A percentile compares a stretch with the other conserved stretches of the same genome.
Evolutionary conservation across 805 yeast species (phyloP).

Genomic region (Lachancea sp.): DNA sequence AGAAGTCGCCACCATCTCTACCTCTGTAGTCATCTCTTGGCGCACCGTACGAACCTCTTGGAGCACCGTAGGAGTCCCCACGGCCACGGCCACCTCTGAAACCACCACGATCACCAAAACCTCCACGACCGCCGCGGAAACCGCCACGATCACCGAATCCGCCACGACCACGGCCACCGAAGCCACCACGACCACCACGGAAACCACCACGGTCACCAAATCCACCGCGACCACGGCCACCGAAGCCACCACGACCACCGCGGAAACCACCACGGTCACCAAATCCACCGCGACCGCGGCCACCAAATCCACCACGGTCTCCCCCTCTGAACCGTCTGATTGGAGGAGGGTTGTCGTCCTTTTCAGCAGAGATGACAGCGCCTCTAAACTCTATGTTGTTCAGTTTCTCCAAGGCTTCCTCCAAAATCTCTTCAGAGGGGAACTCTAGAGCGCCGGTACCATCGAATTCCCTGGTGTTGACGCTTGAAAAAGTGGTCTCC

Average conservation of each 20-base stretch:
- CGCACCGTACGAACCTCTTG: conserved; percentile 28
- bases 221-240: conserved; percentile 37
- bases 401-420: conserved; percentile 63
- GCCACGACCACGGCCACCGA: conserved; percentile 33
- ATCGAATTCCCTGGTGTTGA: conserved; percentile 40
- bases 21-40: conserved; percentile 44
- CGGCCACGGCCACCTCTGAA: conserved; percentile 20
- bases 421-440: conserved; percentile 65
- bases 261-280: conserved; percentile 37
- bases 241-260: conserved; percentile 39
- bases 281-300: conserved; percentile 38
- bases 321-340: conserved; percentile 45
- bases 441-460: conserved; percentile 44
- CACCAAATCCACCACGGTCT: conserved; percentile 37
- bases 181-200: conserved; percentile 35
- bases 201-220: conserved; percentile 35
- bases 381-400: conserved; percentile 71
- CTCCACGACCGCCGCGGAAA: conserved; percentile 5
- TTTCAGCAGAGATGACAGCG: conserved; percentile 63
- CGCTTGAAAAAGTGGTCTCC: conserved; percentile 55
- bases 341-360: conserved; percentile 55
- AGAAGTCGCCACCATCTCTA: conserved; percentile 38
- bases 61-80: conserved; percentile 24
- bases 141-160: conserved; percentile 35
- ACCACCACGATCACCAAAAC: conserved; percentile 1